Evolutionary conservation across 257 asterid species (phyloP).

Genomic region (Lithospermum erythrorhizon): DNA sequence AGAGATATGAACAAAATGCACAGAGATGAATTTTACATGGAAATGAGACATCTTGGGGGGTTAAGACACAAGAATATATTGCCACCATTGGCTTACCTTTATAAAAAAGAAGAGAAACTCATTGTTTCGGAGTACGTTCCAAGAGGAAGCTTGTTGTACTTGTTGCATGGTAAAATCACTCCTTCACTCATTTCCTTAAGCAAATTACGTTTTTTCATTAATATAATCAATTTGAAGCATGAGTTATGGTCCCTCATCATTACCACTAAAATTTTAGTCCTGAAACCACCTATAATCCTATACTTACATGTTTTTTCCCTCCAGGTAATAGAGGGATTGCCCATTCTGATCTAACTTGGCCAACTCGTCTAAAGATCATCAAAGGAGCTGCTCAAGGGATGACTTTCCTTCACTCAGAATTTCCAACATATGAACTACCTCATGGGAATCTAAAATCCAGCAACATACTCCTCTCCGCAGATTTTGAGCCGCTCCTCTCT

Average conservation of each 20-base stretch:
- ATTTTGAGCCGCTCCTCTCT: constrained; percentile 60
- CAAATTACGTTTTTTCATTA: too few relatives aligned
- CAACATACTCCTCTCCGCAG: constrained; percentile 53
- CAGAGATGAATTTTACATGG: constrained; percentile 50
- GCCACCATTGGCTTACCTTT: constrained; percentile 75
- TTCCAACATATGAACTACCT: constrained; percentile 45
- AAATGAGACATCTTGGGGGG: constrained; percentile 53
- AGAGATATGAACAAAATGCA: constrained; percentile 62
- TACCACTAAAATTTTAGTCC: too few relatives aligned
- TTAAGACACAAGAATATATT: constrained; percentile 49
- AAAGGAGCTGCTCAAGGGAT: constrained; percentile 70
- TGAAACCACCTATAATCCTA: too few relatives aligned
- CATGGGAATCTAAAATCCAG: constrained; percentile 93
- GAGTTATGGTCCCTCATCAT: too few relatives aligned
- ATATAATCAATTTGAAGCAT: too few relatives aligned
- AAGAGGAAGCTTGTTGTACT: constrained; percentile 57
- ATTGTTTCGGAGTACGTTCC: constrained; percentile 56
- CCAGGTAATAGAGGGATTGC: constrained; percentile 64
- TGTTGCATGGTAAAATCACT: constrained; percentile 55
- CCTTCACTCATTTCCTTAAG: background rate
- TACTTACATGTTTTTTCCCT: background rate
- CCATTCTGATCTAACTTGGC: constrained; percentile 63
- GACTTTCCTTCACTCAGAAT: constrained; percentile 76
- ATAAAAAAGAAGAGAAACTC: constrained; percentile 76
- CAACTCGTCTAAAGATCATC: constrained; percentile 52